Evolutionary conservation across 2,329 filamentous ascomycete genomes (phyloP), one percentile per base, ranked within the genome.

Genomic region (Fusarium nygamai): DNA sequence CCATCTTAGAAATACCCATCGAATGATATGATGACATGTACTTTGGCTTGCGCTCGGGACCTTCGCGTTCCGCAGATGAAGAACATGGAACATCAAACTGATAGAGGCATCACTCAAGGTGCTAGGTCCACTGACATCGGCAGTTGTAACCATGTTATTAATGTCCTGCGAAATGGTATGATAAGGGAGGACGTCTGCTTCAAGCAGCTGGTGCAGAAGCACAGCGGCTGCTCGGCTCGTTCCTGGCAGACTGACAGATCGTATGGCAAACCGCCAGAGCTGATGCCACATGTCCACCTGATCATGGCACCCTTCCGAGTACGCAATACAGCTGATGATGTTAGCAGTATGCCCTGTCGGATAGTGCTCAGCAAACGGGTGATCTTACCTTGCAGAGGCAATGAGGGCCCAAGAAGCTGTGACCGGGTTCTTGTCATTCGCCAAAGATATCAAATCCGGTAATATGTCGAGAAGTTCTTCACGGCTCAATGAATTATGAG

Each of bases 1-100:
- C 95, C 96, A 99, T 77, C 89, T 92, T 39, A 91, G 88, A 76
- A 95, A 91, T 3, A 96, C 82, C 96, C 96, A 99, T 76, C 91
- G 88, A 64, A 96, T 89, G 41, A 96, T 88, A 76, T 93, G 90
- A 72, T 91, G 92, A 43, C 90, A 91, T 8, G 91, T 92, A 44
- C 87, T 86, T 74, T 91, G 89, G 73, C 90, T 93, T 41, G 90
- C 89, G 66, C 89, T 92, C 4, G 94, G 92, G 50, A 92, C 90
- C 76, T 92, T 88, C 34, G 89, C 87, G 74, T 92, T 91, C 60
- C 91, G 90, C 46, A 91, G 84, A 64, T 91, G 88, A 41, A 96
- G 85, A 47, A 97, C 82, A 62, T 89, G 88, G 22, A 88, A 85
- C 90, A 97, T 94, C 46, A 99, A 82, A 6, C 88, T 85, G 24